These are phyloP conservation scores for Arxiozyma heterogenica DNA, from an alignment of 1,139 yeast species.

Conservation along the genomic window DNA sequence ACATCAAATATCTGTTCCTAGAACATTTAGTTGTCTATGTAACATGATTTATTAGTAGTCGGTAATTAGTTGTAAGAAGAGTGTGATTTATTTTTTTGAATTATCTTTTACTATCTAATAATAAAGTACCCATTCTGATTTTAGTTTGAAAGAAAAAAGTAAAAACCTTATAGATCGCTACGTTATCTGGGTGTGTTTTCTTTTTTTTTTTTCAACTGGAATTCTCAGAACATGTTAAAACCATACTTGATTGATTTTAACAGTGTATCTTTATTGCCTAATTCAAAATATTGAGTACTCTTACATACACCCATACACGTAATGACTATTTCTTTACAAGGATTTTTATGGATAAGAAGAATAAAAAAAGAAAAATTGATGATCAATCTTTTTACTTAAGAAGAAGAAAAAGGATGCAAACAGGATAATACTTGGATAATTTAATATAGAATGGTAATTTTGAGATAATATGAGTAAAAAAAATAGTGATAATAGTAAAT, in stretches of 20 bases:
- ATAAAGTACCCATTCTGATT: background rate
- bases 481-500: background rate
- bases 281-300: background rate
- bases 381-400: background rate
- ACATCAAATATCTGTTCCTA: background rate
- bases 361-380: background rate
- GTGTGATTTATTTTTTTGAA: background rate
- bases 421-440: background rate
- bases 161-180: background rate
- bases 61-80: background rate
- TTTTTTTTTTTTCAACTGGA: background rate
- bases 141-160: background rate
- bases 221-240: background rate
- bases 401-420: background rate
- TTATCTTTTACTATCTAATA: background rate
- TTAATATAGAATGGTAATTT: background rate
- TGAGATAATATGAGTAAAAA: background rate
- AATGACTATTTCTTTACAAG: background rate
- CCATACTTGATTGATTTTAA: background rate
- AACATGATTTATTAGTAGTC: background rate
- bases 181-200: background rate
- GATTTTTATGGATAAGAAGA: background rate
- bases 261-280: background rate
- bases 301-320: constrained; percentile 3
- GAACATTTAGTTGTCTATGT: background rate